Conservation (phyloP, 139 green algal genomes). For the Chlorella ohadii region DNA sequence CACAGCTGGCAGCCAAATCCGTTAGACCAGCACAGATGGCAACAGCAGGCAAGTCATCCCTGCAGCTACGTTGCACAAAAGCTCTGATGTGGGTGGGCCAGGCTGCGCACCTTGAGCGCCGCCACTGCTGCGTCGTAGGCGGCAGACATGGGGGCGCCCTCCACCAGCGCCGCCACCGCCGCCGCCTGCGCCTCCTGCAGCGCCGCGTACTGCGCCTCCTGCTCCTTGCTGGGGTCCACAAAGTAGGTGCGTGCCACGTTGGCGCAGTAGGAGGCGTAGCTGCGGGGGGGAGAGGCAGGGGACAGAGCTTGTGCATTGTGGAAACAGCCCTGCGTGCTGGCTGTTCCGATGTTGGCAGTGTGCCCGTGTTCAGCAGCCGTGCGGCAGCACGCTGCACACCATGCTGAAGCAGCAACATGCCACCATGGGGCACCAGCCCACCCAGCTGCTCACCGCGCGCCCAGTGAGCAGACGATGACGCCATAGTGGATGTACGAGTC, state of each 20-base stretch:
- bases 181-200: conserved; percentile 81
- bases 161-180: conserved; percentile 77
- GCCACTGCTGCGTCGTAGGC: conserved; percentile 78
- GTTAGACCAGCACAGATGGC: too few species aligned
- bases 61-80: too few species aligned
- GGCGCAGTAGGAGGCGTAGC: conserved; percentile 94
- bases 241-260: conserved; percentile 93
- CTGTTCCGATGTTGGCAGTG: too few species aligned
- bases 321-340: too few species aligned
- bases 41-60: too few species aligned
- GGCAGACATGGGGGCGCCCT: conserved; percentile 68
- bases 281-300: not conserved
- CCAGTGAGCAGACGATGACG: conserved; percentile 60
- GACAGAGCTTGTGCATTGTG: too few species aligned
- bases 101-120: conserved; percentile 52
- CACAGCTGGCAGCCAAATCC: too few species aligned
- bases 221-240: conserved; percentile 85
- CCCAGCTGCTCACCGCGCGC: conserved; percentile 30
- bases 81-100: too few species aligned
- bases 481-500: conserved; percentile 73
- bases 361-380: too few species aligned
- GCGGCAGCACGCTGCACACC: too few species aligned
- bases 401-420: too few species aligned
- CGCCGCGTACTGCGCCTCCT: conserved; percentile 84
- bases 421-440: not conserved